Conservation (phyloP, 2,329 filamentous ascomycete species). For the Cordyceps cateniannulata region DNA sequence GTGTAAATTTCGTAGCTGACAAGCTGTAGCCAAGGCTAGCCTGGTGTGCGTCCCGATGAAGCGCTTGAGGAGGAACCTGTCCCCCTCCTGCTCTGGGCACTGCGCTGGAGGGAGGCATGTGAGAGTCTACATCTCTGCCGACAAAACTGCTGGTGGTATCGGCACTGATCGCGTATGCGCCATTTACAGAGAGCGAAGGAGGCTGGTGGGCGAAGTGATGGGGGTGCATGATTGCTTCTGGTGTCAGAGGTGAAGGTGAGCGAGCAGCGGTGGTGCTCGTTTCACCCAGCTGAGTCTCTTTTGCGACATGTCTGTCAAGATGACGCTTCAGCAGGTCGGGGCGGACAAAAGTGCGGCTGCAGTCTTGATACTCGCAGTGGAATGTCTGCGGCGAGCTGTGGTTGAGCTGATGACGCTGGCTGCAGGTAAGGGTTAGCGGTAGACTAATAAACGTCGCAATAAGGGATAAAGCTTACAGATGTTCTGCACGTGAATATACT, state of each 20-base stretch:
- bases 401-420: slow-evolving; percentile 87
- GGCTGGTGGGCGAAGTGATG: not conserved
- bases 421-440: slow-evolving; percentile 25
- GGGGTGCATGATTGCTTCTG: not conserved
- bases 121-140: not conserved
- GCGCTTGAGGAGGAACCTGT: not conserved
- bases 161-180: not conserved
- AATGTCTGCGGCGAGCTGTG: slow-evolving; percentile 95
- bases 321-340: slow-evolving; percentile 87
- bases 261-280: not conserved
- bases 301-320: slow-evolving; percentile 72
- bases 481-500: slow-evolving; percentile 92
- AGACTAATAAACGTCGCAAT: slow-evolving; percentile 14
- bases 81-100: not conserved
- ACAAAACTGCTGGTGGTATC: not conserved
- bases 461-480: slow-evolving; percentile 57
- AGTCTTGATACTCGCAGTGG: slow-evolving; percentile 86
- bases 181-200: not conserved
- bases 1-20: not conserved
- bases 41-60: not conserved
- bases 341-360: slow-evolving; percentile 82
- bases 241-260: slow-evolving; percentile 3
- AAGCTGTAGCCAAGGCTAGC: not conserved
- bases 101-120: not conserved
- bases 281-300: slow-evolving; percentile 55